Evolutionary conservation across 2,329 filamentous ascomycete species (phyloP).

Genomic region (Alternaria triticimaculans): DNA sequence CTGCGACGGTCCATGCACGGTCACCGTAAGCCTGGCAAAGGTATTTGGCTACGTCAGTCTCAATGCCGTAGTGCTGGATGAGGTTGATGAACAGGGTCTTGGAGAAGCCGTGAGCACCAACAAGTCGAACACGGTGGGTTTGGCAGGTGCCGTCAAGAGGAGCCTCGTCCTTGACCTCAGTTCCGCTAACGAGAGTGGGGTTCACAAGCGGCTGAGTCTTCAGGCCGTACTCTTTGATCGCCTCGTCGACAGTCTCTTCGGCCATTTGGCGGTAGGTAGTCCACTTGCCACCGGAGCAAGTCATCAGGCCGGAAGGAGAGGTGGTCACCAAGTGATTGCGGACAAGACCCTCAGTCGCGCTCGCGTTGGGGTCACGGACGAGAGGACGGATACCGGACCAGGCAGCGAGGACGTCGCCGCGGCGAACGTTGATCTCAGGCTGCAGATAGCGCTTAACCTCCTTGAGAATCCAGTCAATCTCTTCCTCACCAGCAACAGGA

Average conservation of each 20-base stretch:
- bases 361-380: constrained; percentile 84
- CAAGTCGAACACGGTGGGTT: constrained; percentile 79
- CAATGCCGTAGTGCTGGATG: constrained; percentile 90
- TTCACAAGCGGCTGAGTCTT: constrained; percentile 63
- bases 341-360: constrained; percentile 85
- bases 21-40: constrained; percentile 88
- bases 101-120: constrained; percentile 86
- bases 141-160: constrained; percentile 77
- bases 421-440: constrained; percentile 82
- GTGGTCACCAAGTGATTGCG: constrained; percentile 84
- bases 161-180: constrained; percentile 74
- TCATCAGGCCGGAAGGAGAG: constrained; percentile 80
- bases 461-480: constrained; percentile 86
- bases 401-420: constrained; percentile 85
- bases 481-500: constrained; percentile 79
- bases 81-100: constrained; percentile 94
- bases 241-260: constrained; percentile 84
- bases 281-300: constrained; percentile 90
- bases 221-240: constrained; percentile 72
- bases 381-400: constrained; percentile 89
- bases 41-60: constrained; percentile 91
- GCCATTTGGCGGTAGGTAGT: constrained; percentile 94
- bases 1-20: constrained; percentile 87
- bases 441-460: constrained; percentile 84
- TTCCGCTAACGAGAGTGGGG: constrained; percentile 72